These are phyloP conservation scores for Canavalia ensiformis DNA, from an alignment of 306 rosid species.

Conservation along the genomic window DNA sequence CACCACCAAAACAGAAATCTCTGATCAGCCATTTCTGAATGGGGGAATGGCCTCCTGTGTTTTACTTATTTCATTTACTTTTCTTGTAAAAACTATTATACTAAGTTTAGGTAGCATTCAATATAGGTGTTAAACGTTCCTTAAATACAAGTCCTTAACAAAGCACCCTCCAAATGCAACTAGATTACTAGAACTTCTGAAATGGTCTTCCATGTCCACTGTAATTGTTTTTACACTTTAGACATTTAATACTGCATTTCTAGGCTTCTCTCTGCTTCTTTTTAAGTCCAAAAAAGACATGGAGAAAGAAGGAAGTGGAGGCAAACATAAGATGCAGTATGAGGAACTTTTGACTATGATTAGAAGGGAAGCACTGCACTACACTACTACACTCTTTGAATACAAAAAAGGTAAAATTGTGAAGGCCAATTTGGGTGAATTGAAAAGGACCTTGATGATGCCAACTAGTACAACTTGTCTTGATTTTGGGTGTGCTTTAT, in stretches of 20 bases:
- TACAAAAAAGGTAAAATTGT: not conserved
- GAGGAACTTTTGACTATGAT: not conserved
- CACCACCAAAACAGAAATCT: not conserved
- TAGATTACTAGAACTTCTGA: not conserved
- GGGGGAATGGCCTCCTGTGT: not conserved
- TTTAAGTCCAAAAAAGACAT: not conserved
- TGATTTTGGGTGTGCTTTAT: slow-evolving; percentile 29
- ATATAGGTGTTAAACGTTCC: not conserved
- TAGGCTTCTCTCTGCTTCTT: too few relatives aligned
- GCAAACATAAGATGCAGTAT: slow-evolving; percentile 7
- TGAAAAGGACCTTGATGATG: slow-evolving; percentile 16
- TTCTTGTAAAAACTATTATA: slow-evolving; percentile 9
- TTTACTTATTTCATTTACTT: not conserved
- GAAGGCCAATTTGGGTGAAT: not conserved
- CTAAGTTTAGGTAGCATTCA: slow-evolving; percentile 7
- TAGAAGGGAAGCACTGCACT: not conserved
- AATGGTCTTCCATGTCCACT: not conserved
- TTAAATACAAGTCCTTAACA: not conserved
- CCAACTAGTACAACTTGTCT: slow-evolving; percentile 27
- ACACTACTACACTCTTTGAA: not conserved
- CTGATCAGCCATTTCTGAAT: not conserved
- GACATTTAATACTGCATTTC: too few relatives aligned
- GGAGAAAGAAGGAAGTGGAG: not conserved
- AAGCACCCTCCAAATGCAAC: slow-evolving; percentile 16
- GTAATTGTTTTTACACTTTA: slow-evolving; percentile 1